Evolutionary conservation across 352 stramenopile species (phyloP), one percentile per base, ranked within the genome.

Genomic region (Blastocystis sp.): DNA sequence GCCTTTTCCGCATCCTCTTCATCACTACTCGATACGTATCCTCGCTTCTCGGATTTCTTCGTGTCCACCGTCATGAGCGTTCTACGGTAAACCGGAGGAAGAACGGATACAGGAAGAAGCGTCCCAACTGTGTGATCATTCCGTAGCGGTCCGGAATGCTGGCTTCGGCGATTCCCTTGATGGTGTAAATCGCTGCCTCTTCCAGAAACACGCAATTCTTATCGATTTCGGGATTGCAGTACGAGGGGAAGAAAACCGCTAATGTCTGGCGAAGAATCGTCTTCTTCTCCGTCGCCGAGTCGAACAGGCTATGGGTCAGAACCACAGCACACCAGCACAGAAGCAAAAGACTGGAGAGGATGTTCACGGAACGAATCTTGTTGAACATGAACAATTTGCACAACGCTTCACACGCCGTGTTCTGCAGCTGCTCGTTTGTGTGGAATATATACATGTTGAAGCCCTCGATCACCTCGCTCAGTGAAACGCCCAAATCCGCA

Each of bases 161-260:
- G 10, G 70, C 70, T 62, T 81, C 70, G 19, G 6, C 55, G 13
- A 81, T 62, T 62, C 70, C 70, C 29, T 81, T 81, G 0, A 81
- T 35, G 4, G 70, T 81, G 39, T 66, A 81, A 41, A 81, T 81
- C 19, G 6, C 70, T 6, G 39, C 70, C 39, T 81, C 70, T 31
- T 62, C 39, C 37, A 81, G 45, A 62, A 81, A 81, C 4, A 81
- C 2, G 29, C 70, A 81, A 62, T 81, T 81, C 39, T 63, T 62
- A n/a, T 81, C 70, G 9, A 62, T 62, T 62, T 81, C 70, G 10
- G 70, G 70, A 62, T 41, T 81, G 39, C 70, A 81, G 59, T 45
- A 81, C 9, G 33, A 62, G 16, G 70, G 70, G 29, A 81, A 81
- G 39, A 81, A 81, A 62, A 81, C 41, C 2, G 70, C 24, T n/a